These are phyloP conservation scores for Ceriops zippeliana DNA, from an alignment of 345 rosid species.

Conservation along the genomic window DNA sequence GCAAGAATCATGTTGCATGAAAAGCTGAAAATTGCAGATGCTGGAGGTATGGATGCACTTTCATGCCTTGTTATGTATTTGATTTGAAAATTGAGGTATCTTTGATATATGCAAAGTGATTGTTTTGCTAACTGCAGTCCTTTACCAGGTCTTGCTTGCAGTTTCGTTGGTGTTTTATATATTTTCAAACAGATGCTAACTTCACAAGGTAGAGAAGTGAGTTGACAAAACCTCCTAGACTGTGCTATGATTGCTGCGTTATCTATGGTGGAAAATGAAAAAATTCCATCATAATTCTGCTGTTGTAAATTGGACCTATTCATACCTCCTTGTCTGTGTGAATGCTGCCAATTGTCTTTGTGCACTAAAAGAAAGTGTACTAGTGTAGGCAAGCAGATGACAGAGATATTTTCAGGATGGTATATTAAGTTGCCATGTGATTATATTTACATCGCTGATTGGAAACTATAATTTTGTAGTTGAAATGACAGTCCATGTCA, in stretches of 20 bases:
- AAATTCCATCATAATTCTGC: not conserved
- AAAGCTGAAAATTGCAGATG: constrained; percentile 67
- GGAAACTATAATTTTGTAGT: too few relatives aligned
- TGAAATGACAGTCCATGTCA: too few relatives aligned
- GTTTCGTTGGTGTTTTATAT: constrained; percentile 80
- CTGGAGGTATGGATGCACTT: constrained; percentile 52
- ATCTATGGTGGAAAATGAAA: constrained; percentile 8
- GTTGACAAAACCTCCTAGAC: constrained; percentile 49
- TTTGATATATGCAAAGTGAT: constrained; percentile 11
- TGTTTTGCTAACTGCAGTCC: constrained; percentile 19
- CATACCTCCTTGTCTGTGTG: too few relatives aligned
- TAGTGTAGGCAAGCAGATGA: too few relatives aligned
- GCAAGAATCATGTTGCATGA: constrained; percentile 71
- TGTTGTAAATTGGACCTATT: not conserved
- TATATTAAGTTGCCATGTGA: too few relatives aligned
- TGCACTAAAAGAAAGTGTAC: too few relatives aligned
- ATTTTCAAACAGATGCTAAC: constrained; percentile 62
- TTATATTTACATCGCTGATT: too few relatives aligned
- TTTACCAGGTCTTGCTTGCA: constrained; percentile 84
- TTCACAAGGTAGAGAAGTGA: constrained; percentile 93
- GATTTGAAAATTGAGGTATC: constrained; percentile 4
- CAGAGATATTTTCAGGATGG: too few relatives aligned
- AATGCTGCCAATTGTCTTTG: too few relatives aligned
- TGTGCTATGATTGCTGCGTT: constrained; percentile 12
- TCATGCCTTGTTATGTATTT: not conserved